Evolutionary conservation across 2,329 filamentous ascomycete species (phyloP).

Genomic region (Botryotinia calthae): DNA sequence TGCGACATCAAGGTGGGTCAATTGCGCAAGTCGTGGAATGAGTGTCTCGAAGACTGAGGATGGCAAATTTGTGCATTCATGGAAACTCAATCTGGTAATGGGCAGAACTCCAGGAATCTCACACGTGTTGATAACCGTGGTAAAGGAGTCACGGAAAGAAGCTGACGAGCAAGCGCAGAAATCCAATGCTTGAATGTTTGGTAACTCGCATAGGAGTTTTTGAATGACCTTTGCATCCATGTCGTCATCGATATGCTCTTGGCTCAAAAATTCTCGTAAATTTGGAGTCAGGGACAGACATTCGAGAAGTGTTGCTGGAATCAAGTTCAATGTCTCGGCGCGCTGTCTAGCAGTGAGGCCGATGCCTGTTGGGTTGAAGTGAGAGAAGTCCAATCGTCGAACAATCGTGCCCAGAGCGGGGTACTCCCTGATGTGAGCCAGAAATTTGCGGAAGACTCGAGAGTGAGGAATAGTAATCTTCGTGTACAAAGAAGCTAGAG

Average conservation of each 20-base stretch:
- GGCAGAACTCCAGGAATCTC: slow-evolving; percentile 45
- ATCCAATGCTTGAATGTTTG: slow-evolving; percentile 65
- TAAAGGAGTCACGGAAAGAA: slow-evolving; percentile 65
- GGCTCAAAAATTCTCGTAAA: slow-evolving; percentile 73
- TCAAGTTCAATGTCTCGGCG: slow-evolving; percentile 71
- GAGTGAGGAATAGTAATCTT: slow-evolving; percentile 83
- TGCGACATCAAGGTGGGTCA: slow-evolving; percentile 78
- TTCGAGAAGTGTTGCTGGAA: slow-evolving; percentile 66
- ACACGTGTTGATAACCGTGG: slow-evolving; percentile 44
- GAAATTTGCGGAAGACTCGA: slow-evolving; percentile 77
- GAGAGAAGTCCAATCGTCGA: slow-evolving; percentile 77
- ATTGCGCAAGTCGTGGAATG: slow-evolving; percentile 63
- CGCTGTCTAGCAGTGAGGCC: slow-evolving; percentile 75
- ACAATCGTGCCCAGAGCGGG: slow-evolving; percentile 71
- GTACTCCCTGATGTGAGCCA: slow-evolving; percentile 65
- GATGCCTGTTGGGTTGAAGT: slow-evolving; percentile 77
- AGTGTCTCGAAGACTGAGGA: slow-evolving; percentile 65
- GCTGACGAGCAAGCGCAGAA: slow-evolving; percentile 73
- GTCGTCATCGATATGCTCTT: slow-evolving; percentile 79
- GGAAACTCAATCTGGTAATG: slow-evolving; percentile 68
- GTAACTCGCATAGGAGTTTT: slow-evolving; percentile 68
- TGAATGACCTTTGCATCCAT: slow-evolving; percentile 64
- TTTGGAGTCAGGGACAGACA: slow-evolving; percentile 71
- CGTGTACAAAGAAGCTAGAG: slow-evolving; percentile 71
- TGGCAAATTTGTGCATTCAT: slow-evolving; percentile 73